Evolutionary conservation across 495 filamentous ascomycete genomes (phyloP).

Genomic region (Aspergillus steynii): DNA sequence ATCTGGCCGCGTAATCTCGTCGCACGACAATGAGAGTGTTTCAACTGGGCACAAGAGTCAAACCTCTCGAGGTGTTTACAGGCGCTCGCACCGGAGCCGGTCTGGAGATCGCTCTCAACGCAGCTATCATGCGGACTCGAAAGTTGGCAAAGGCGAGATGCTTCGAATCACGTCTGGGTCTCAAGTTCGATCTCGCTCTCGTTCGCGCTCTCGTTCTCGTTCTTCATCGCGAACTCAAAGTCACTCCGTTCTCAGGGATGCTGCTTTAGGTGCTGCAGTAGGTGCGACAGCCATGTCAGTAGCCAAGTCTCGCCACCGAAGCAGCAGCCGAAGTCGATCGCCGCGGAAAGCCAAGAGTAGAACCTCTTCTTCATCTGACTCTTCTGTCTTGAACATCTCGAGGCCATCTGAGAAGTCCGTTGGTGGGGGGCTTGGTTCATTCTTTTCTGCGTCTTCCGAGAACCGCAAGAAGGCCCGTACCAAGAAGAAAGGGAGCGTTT

Average conservation of each 20-base stretch:
- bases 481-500: slow-evolving; percentile 54
- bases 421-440: slow-evolving; percentile 36
- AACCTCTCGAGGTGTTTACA: slow-evolving; percentile 43
- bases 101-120: slow-evolving; percentile 34
- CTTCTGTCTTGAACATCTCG: slow-evolving; percentile 36
- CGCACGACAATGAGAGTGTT: slow-evolving; percentile 37
- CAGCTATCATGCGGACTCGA: slow-evolving; percentile 19
- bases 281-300: slow-evolving; percentile 41
- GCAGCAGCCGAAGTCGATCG: slow-evolving; percentile 32
- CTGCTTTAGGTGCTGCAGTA: slow-evolving; percentile 47
- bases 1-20: slow-evolving; percentile 43
- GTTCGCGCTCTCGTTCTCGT: slow-evolving; percentile 46
- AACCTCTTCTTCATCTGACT: slow-evolving; percentile 39
- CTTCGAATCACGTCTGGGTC: background rate
- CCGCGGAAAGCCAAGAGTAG: slow-evolving; percentile 30
- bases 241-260: slow-evolving; percentile 42
- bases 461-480: slow-evolving; percentile 44
- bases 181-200: slow-evolving; percentile 5
- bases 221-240: slow-evolving; percentile 42
- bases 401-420: slow-evolving; percentile 29
- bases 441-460: slow-evolving; percentile 52
- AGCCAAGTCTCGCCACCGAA: slow-evolving; percentile 29
- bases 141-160: slow-evolving; percentile 9
- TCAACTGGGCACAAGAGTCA: slow-evolving; percentile 44
- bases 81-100: slow-evolving; percentile 34